Base-by-base conservation (phyloP, 177 flowering plant genomes). In the Vitis hybrid region DNA sequence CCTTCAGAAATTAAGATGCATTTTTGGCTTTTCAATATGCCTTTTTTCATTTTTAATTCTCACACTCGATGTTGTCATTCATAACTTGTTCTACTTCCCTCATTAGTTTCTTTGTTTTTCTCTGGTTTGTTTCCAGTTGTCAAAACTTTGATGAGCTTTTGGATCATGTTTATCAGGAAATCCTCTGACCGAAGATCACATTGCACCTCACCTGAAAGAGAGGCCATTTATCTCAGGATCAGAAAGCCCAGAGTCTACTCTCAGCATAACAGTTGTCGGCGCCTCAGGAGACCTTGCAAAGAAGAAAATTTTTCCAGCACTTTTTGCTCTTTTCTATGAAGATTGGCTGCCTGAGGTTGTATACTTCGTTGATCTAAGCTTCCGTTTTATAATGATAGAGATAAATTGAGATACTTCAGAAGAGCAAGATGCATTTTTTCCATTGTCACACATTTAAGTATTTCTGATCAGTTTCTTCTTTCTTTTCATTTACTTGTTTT, bases 231-330 rank as follows among this genome's bases (percentile, higher is more conserved):
- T 24, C 24, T 57, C 73, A 14, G 80, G 67, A 22, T 22, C 67
- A 22, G 80, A 60, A 67, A 76, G 80, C 33, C 61, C 2, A 19
- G 83, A 77, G 51, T 70, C 83, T 19, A 85, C 86, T 53, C 76
- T 88, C 47, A 91, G 91, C 70, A 86, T 91, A 22, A 88, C 90
- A 24, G 90, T 93, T 33, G 87, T 91, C 73, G 98, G 98, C 62
- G 98, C 98, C 66, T 85, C 98, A 1, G 98, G 98, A 31, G 97
- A 93, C 72, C 92, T 93, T 62, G 98, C 97, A 6, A 91, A 80
- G 81, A 91, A 86, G 83, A 93, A 93, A 75, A 93, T 93, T 19
- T 93, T 93, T 73, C 98, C 98, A 5, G 97, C 98, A 31, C 87
- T 93, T 10, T 93, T 93, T 76, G 98, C 97, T 33, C 89, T 93